Evolutionary conservation across 495 filamentous ascomycete genomes (phyloP), one percentile per base, ranked within the genome.

Genomic region (Lasiosphaeris hirsuta): DNA sequence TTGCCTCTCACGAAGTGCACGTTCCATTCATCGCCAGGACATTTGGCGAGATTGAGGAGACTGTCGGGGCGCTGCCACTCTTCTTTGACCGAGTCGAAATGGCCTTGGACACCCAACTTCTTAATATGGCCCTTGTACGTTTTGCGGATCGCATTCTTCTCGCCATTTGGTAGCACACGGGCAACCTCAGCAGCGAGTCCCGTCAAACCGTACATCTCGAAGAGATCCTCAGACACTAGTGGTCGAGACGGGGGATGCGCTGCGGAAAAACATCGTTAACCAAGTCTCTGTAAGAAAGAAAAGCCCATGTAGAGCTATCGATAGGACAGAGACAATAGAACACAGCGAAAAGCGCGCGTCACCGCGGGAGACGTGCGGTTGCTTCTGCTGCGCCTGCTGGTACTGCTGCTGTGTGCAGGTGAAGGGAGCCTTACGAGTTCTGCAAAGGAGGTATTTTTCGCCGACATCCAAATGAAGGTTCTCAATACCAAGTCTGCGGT

Each of bases 91-190:
- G 73, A 73, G 55, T 84, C 80, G 58, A 81, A 84, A 34, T 77
- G 71, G 33, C 81, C 81, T 57, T 72, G 72, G 1, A 84, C 65
- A 53, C 76, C 76, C n/a, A 81, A 67, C 51, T 72, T 75, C 69
- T 80, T 81, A 59, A 84, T 79, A 40, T 82, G 73, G 10, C 78
- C 78, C 69, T 84, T 84, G 67, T 84, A 84, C 6, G 81, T 82
- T 65, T 84, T 84, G 7, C 81, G 73, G 37, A 84, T 70, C 55
- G 76, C 75, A 62, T 78, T 80, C 71, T 84, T 84, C 60, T 80
- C 73, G 44, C 78, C 78, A 63, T 81, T 79, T 11, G 76, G 76
- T 51, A 80, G 75, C 42, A 73, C 75, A 56, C 81, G 77, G 58
- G 80, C 81, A 37, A 82, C 78, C 46, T 78, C 76, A 45, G 69